Evolutionary conservation across 2,329 filamentous ascomycete genomes (phyloP).

Genomic region (Apiospora malaysiana): DNA sequence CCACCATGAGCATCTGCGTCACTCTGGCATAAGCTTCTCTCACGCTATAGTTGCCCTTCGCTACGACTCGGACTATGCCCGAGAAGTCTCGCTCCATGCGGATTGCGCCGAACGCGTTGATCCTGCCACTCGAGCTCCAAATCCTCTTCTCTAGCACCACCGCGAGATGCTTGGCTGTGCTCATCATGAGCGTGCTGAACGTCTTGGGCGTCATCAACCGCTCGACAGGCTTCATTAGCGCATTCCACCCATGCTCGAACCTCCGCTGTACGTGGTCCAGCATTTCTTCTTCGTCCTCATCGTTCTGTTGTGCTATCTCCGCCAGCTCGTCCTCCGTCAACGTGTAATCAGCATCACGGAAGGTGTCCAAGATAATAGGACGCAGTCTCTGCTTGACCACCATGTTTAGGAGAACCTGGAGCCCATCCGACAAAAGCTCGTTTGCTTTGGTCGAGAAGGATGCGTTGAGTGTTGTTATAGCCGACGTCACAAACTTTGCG

Average conservation of each 20-base stretch:
- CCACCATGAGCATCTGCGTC: slow-evolving; percentile 72
- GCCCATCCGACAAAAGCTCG: slow-evolving; percentile 83
- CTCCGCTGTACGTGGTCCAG: slow-evolving; percentile 76
- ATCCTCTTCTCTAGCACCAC: slow-evolving; percentile 86
- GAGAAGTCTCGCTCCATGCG: slow-evolving; percentile 75
- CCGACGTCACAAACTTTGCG: slow-evolving; percentile 68
- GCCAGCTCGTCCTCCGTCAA: slow-evolving; percentile 66
- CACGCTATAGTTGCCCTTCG: slow-evolving; percentile 68
- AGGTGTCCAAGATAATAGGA: slow-evolving; percentile 84
- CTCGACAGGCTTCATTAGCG: slow-evolving; percentile 81
- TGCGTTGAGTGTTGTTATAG: slow-evolving; percentile 71
- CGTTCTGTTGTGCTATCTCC: slow-evolving; percentile 59
- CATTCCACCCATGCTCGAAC: slow-evolving; percentile 86
- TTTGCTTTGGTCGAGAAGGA: slow-evolving; percentile 78
- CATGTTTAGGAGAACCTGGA: slow-evolving; percentile 85
- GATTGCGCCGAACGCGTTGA: slow-evolving; percentile 77
- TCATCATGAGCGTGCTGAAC: slow-evolving; percentile 76
- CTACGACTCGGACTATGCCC: slow-evolving; percentile 66
- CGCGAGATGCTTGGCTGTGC: slow-evolving; percentile 76
- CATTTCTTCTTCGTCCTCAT: slow-evolving; percentile 58
- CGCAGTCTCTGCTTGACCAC: slow-evolving; percentile 86
- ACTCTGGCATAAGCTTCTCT: slow-evolving; percentile 71
- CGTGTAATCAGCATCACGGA: slow-evolving; percentile 89
- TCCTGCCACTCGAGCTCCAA: slow-evolving; percentile 77
- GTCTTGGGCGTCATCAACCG: slow-evolving; percentile 81